Percentiles rank a stretch among this genome's conserved stretches.
Conservation (phyloP, 2,329 filamentous ascomycete species). For the Cladosporium oxysporum region DNA sequence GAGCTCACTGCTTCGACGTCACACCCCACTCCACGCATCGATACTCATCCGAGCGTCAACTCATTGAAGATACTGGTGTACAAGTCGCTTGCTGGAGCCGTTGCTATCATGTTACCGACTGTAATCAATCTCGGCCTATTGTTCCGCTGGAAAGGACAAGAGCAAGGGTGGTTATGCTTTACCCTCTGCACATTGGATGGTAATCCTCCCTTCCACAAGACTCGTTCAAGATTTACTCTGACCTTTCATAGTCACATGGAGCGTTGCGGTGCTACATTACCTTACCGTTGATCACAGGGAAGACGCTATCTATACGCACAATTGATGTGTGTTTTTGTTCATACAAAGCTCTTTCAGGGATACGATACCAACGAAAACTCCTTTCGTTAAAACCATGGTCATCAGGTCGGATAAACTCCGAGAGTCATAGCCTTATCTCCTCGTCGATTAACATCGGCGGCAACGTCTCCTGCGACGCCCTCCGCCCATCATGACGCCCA, state of each 20-base stretch:
- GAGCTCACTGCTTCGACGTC: not conserved
- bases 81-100: conserved; percentile 42
- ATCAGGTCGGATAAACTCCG: not conserved
- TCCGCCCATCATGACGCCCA: not conserved
- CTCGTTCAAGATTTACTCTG: not conserved
- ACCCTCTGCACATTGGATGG: conserved; percentile 44
- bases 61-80: conserved; percentile 44
- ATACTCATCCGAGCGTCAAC: conserved; percentile 28
- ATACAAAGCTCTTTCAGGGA: not conserved
- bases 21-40: not conserved
- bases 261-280: conserved; percentile 22
- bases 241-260: conserved; percentile 22
- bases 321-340: not conserved
- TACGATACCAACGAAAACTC: not conserved
- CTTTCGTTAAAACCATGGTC: not conserved
- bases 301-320: not conserved
- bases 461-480: not conserved
- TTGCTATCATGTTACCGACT: conserved; percentile 43
- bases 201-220: conserved; percentile 25
- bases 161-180: conserved; percentile 46
- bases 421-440: not conserved
- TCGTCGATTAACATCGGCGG: not conserved
- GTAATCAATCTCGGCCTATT: conserved; percentile 41
- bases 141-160: conserved; percentile 35
- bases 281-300: conserved; percentile 20